Base-by-base conservation (phyloP, 2,329 filamentous ascomycete species). In the Paracoccidioides lutzii region DNA sequence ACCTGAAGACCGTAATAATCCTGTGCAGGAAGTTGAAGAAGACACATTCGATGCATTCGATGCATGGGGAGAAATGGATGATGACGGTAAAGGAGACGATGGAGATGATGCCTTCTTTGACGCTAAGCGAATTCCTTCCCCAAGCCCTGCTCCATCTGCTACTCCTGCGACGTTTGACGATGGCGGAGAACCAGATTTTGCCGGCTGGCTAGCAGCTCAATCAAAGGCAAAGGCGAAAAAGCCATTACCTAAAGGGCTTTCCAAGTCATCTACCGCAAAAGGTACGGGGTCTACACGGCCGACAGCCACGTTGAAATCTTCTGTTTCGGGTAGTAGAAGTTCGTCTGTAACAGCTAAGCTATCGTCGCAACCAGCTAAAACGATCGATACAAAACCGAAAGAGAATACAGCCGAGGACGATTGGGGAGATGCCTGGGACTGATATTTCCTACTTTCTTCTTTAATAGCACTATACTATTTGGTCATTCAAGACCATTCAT, bases 131-230 rank as follows among this genome's bases (percentile, higher is more conserved):
- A 58, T 67, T 4, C 66, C 66, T 14, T 63, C 60, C 35, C 60
- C 67, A 0, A 58, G 66, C 7, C 63, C 68, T 35, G 62, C 72
- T 14, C 64, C 68, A 41, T 32, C 49, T 42, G 28, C 49, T 15
- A n/a, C 49, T 7, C 49, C 8, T 28, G 73, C 78, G 5, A 78
- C 84, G 0, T 91, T 86, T 60, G 88, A 91, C 57, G 90, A 95
- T 62, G 83, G 87, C 32, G 84, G 85, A 2, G 91, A 98, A 69
- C 91, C 91, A 0, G 93, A 97, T 69, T 97, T 98, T 70, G 91
- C 90, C 4, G 90, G 90, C 4, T 97, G 93, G 90, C 72, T 97
- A 28, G 90, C 88, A 10, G 90, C 90, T 10, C 89, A 96, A 67
- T 82, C 86, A 5, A 79, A 84, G 59, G 81, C 86, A 59, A 96